Evolutionary conservation across 2,329 filamentous ascomycete species (phyloP), one percentile per base, ranked within the genome.

Genomic region (Chaetomiaceae sp.): DNA sequence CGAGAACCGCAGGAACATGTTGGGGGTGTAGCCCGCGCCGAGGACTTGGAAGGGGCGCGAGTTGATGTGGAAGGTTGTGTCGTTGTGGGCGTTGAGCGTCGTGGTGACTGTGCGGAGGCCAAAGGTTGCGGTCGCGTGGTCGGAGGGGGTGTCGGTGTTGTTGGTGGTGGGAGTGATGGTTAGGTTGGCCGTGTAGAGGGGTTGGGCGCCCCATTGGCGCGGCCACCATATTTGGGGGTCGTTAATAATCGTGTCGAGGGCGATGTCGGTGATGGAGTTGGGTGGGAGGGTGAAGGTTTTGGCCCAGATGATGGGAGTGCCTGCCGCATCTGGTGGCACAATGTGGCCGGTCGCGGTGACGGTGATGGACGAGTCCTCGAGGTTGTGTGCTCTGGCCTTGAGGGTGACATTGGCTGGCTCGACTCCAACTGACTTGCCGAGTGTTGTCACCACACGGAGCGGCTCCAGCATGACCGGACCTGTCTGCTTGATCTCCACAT

Each of bases 1-100:
- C 52, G 81, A 73, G 67, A 79, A 85, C 5, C 81, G 77, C 4
- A 85, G 66, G 63, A 85, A 85, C 52, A 85, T 77, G 61, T 85
- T 81, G 0, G 81, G 72, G 0, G 76, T 71, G 58, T 85, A 85
- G 0, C 82, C 82, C 1, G 73, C 80, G 2, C 82, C 82, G 1
- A 82, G 62, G 2, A 85, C 80, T 51, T 81, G 79, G 63, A 86
- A 85, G 0, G 75, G 75, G 3, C 76, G 58, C 0, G 72, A 75
- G 52, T 86, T 86, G 57, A 86, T 67, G 13, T 60, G 69, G 61
- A 84, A 85, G 0, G 73, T 64, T 0, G 73, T 79, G 59, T 85
- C 81, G 48, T 82, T 78, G 62, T 75, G 63, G 0, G 62, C 47
- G 61, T 81, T 81, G 2, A 84, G 60, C 3, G 65, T 59, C 0